Percentiles rank a stretch among this genome's conserved stretches.
Conservation (phyloP, 345 rosid species). For the Pugionium cornutum region DNA sequence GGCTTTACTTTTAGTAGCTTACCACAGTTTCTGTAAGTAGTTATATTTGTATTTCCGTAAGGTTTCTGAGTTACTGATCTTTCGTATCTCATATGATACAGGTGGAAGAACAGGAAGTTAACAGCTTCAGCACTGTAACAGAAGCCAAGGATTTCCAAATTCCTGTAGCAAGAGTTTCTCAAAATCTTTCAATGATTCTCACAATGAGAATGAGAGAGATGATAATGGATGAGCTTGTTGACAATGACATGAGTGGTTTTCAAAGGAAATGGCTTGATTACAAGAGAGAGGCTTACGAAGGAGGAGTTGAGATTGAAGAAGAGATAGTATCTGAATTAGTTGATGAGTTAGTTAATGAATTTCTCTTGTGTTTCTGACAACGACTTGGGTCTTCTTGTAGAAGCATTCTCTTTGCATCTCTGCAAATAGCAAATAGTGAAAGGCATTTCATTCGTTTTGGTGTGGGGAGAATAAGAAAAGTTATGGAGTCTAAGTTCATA, state of each 20-base stretch:
- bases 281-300: slow-evolving; percentile 60
- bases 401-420: background rate
- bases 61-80: slow-evolving; percentile 12
- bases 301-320: slow-evolving; percentile 60
- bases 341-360: slow-evolving; percentile 69
- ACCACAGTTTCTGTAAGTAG: background rate
- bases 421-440: background rate
- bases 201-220: slow-evolving; percentile 49
- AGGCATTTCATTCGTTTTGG: background rate
- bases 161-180: slow-evolving; percentile 41
- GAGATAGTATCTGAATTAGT: slow-evolving; percentile 60
- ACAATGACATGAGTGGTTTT: slow-evolving; percentile 65
- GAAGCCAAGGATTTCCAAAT: slow-evolving; percentile 42
- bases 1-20: slow-evolving; percentile 16
- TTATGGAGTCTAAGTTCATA: background rate
- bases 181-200: slow-evolving; percentile 26
- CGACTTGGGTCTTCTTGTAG: background rate
- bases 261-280: slow-evolving; percentile 79
- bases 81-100: slow-evolving; percentile 11
- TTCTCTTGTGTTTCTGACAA: slow-evolving; percentile 29
- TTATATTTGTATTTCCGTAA: background rate
- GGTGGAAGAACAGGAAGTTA: slow-evolving; percentile 48
- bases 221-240: slow-evolving; percentile 81
- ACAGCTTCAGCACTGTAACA: slow-evolving; percentile 43
- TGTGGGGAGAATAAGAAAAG: background rate